Evolutionary conservation across 768 basidiomycete genomes (phyloP), one percentile per base, ranked within the genome.

Genomic region (Cystobasidiopsis lactophilus): DNA sequence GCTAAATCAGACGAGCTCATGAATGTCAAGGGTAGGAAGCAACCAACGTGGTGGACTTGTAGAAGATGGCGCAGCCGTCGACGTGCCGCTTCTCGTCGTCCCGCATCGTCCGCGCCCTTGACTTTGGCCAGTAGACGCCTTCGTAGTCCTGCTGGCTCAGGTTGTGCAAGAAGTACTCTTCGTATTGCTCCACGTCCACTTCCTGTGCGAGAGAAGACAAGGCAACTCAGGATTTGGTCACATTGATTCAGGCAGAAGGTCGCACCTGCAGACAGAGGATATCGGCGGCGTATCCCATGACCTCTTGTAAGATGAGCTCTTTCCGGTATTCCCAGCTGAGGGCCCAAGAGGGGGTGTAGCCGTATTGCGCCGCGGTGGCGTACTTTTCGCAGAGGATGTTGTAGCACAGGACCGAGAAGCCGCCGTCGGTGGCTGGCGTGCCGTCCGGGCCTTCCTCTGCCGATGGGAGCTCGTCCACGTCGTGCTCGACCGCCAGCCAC

Each of bases 31-130:
- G 3, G 39, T 9, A 10, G 31, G 5, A 35, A 21, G n/a, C 19
- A 23, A 52, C 54, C 21, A 19, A 56, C 55, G 52, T 57, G 63
- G 76, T 72, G 55, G 76, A 70, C 70, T 88, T 91, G 77, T 78
- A 95, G 72, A 96, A 98, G 21, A 74, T 91, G 2, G 91, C 91
- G 73, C 88, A 88, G 18, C 93, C 93, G 69, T 98, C 93, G 23
- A 98, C 91, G 65, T 74, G 72, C 58, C 82, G 74, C 63, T 80
- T 76, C 66, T 96, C 89, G 30, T 77, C 70, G 54, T 81, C 80
- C 54, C 74, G 75, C 86, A 95, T 89, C 23, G 82, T 93, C 74
- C 84, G 80, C 62, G 84, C 85, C 61, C 89, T 74, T 41, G 84
- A 81, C 70, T 91, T 89, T 4, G 86, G 82, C 73, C 80, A 85